Evolutionary conservation across 441 rosid genomes (phyloP), one percentile per base, ranked within the genome.

Genomic region (Eutrema salsugineum): DNA sequence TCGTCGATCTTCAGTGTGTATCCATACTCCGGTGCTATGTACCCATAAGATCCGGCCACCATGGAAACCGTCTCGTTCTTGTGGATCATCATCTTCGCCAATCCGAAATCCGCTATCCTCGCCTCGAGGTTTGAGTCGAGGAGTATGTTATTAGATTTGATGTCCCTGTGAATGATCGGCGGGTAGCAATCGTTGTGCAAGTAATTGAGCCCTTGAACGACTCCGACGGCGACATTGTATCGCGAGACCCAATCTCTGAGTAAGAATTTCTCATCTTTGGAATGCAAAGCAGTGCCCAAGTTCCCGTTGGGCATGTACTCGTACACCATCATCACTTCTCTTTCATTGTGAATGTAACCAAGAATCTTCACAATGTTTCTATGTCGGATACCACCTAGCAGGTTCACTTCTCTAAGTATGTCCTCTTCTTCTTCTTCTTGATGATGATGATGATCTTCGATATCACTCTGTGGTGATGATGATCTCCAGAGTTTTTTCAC

Each of bases 1-100:
- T 87, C 97, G 49, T 89, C 93, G 2, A 94, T 90, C 84, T 90
- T 94, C 62, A 91, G 60, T n/a, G 94, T 84, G 76, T 92, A 95
- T 53, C 98, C 98, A 11, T 92, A 95, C 83, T 95, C 97, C 0
- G 94, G 97, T 8, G 94, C 94, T 58, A 88, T 91, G 30, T 91
- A 88, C 50, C 94, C 97, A 32, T 91, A 88, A 49, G 94, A 88
- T 80, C 97, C 97, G 0, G 91, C 97, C 38, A 91, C 97, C 91
- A 84, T 81, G 1, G 97, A 88, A 12, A 91, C 89, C 1, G 92
- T 91, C 80, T 88, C 89, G 55, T 87, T 91, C 82, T 84, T 87
- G 12, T 84, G 91, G 16, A 80, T 35, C 94, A 90, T 90, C 85
- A 80, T 81, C 83, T 86, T 90, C 15, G 97, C 97, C 58, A 90